Conservation (phyloP, 441 rosid species). For the Daphne laureola region DNA sequence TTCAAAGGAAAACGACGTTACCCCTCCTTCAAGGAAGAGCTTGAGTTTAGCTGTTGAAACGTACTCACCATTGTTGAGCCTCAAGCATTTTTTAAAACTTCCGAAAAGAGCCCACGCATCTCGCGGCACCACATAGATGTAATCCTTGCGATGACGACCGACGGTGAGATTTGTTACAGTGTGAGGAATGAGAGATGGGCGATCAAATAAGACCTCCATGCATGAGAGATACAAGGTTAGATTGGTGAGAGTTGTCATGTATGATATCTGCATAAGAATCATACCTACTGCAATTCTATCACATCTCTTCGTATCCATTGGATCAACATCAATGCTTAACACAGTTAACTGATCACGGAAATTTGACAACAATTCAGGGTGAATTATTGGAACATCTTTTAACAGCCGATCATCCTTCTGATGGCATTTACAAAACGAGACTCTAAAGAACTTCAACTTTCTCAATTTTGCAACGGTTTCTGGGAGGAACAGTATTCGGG, state of each 20-base stretch:
- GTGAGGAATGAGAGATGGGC: background rate
- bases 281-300: background rate
- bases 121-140: conserved; percentile 7
- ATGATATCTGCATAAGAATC: no score
- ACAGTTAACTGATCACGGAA: background rate
- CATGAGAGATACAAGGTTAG: background rate
- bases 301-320: background rate
- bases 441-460: conserved; percentile 3
- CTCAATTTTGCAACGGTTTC: background rate
- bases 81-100: conserved; percentile 9
- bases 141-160: conserved; percentile 12
- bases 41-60: background rate
- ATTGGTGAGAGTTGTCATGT: background rate
- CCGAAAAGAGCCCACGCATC: conserved; percentile 3
- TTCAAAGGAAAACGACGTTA: background rate
- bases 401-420: background rate
- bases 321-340: conserved; percentile 3
- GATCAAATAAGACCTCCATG: no score
- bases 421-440: conserved; percentile 5
- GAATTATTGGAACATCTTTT: background rate
- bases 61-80: background rate
- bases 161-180: background rate
- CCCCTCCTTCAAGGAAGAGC: no score
- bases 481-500: conserved; percentile 7
- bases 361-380: background rate